Conservation (phyloP, 2,329 filamentous ascomycete species). For the Lecanicillium sp. region DNA sequence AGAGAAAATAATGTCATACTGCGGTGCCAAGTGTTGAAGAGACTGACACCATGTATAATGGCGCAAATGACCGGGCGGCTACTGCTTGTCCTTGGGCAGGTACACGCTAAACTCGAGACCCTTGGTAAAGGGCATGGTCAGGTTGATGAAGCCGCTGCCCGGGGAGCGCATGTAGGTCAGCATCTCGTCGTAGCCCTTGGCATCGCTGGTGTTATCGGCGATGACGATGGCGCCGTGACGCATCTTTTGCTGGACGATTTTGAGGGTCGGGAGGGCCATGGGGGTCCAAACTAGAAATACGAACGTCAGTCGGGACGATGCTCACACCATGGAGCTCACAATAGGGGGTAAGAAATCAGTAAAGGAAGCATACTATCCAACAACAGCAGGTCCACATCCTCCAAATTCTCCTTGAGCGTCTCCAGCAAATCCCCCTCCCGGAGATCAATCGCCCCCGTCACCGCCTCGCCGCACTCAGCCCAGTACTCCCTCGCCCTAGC, state of each 20-base stretch:
- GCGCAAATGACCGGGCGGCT: too few relatives aligned
- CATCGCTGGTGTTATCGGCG: conserved; percentile 35
- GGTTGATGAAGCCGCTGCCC: conserved; percentile 35
- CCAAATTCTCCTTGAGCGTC: conserved; percentile 27
- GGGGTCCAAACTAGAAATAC: conserved; percentile 39
- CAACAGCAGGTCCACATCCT: conserved; percentile 32
- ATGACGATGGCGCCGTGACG: conserved; percentile 36
- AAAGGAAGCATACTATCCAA: conserved; percentile 47
- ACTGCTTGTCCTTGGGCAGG: conserved; percentile 6
- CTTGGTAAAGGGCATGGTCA: conserved; percentile 13
- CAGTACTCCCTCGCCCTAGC: conserved; percentile 41
- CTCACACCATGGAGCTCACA: too few relatives aligned
- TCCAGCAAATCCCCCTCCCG: conserved; percentile 45
- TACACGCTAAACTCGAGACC: conserved; percentile 15
- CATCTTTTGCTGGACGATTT: conserved; percentile 33
- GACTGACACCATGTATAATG: too few relatives aligned
- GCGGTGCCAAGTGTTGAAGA: too few relatives aligned
- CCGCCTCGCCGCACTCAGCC: conserved; percentile 36
- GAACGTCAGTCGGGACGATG: too few relatives aligned
- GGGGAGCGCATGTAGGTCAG: conserved; percentile 32
- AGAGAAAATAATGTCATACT: too few relatives aligned
- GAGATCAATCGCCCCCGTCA: conserved; percentile 41
- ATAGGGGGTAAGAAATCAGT: neutral
- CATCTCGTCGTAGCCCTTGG: conserved; percentile 33
- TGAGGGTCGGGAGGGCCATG: conserved; percentile 40